Conservation (phyloP, 768 basidiomycete genomes). For the Cantharellus anzutake region DNA sequence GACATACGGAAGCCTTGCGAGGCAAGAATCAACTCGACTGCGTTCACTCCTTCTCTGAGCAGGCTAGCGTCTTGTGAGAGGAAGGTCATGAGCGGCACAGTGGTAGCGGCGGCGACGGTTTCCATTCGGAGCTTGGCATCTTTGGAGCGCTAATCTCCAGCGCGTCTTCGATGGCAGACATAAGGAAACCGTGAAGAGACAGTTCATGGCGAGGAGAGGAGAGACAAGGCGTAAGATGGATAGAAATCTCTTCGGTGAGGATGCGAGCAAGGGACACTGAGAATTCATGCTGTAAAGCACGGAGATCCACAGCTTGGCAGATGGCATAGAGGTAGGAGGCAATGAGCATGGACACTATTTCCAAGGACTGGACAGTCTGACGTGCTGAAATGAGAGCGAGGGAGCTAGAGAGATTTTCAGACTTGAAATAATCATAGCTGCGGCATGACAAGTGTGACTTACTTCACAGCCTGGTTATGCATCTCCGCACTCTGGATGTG, state of each 20-base stretch:
- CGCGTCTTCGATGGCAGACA: constrained; percentile 24
- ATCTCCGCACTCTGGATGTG: constrained; percentile 78
- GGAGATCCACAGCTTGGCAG: constrained; percentile 52
- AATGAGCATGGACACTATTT: constrained; percentile 55
- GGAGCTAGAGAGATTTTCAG: constrained; percentile 28
- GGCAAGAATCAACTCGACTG: constrained; percentile 7
- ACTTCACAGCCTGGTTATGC: constrained; percentile 89
- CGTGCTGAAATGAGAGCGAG: constrained; percentile 70
- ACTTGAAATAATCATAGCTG: background rate
- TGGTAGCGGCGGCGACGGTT: constrained; percentile 43
- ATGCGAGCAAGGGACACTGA: constrained; percentile 28
- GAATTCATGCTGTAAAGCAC: constrained; percentile 55
- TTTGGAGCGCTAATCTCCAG: constrained; percentile 55
- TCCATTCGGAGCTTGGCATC: constrained; percentile 53
- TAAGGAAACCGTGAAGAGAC: constrained; percentile 18
- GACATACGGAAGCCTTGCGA: constrained; percentile 36
- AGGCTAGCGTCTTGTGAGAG: constrained; percentile 14
- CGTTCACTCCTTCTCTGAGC: background rate
- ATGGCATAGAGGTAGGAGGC: constrained; percentile 60
- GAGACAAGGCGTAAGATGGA: constrained; percentile 24
- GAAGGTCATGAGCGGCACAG: constrained; percentile 43
- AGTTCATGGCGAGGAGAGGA: constrained; percentile 19
- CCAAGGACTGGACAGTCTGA: constrained; percentile 57
- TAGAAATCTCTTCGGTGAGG: constrained; percentile 29
- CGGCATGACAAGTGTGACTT: constrained; percentile 14